Evolutionary conservation across 2,329 filamentous ascomycete species (phyloP), one percentile per base, ranked within the genome.

Genomic region (Xylariaceae sp.): DNA sequence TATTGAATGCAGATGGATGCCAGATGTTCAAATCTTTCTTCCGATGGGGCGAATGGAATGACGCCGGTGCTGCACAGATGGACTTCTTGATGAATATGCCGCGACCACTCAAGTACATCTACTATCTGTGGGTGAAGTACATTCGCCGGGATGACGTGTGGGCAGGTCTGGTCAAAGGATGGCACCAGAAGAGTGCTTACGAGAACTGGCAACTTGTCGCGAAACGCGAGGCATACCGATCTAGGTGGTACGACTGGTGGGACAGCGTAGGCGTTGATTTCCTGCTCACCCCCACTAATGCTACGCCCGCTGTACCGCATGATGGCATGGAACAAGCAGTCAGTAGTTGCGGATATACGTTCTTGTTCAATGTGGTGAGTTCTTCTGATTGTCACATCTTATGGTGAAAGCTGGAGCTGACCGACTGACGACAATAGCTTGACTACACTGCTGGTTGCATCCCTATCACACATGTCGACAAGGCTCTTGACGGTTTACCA

Each of bases 91-190:
- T 90, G 73, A 75, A 74, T 39, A 77, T 95, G 12, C 86, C 89
- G 12, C 74, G 83, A 6, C 82, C 86, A 5, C 63, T 95, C 58
- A 89, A 90, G 66, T 95, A 87, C 66, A 62, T 94, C n/a, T 89
- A 95, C 72, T 94, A 90, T 66, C 80, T 90, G 6, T 96, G 87
- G 79, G 85, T 94, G n/a, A 86, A 86, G 62, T 95, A 96, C 66
- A 74, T 96, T 54, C 81, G 83, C 47, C 72, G 83, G 11, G 90
- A 96, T 65, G 67, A 73, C 1, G 70, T 91, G 43, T 95, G 90
- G 87, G 90, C 90, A 0, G 85, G 83, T 0, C 70, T 96, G 6
- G 71, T 96, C 42, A 76, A 78, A 39, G 75, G 85, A 60, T 95
- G 89, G 81, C 78, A 83, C 45, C 78, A 81, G 47, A 90, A 91